A percentile compares a stretch with the other conserved stretches of the same genome.
These are phyloP conservation scores for Serendipita sp. DNA, from an alignment of 768 basidiomycete species.

Conservation along the genomic window DNA sequence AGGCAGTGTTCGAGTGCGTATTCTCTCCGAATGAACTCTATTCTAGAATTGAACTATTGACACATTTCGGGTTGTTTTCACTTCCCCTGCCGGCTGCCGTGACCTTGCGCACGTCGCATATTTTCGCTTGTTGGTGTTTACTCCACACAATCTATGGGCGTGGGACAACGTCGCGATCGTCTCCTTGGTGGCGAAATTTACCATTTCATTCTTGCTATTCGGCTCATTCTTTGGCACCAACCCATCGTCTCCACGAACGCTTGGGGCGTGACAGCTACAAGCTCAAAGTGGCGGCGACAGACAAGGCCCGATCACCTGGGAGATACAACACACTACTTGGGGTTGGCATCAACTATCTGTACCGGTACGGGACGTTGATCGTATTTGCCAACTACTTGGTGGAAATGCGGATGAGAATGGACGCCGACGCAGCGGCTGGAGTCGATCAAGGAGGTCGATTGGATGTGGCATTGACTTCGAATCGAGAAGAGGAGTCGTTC, in stretches of 20 bases:
- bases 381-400: constrained; percentile 92
- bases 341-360: constrained; percentile 83
- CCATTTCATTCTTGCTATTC: background rate
- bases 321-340: constrained; percentile 64
- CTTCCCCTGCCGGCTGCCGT: background rate
- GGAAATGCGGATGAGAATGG: constrained; percentile 26
- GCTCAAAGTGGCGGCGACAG: constrained; percentile 66
- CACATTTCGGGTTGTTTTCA: background rate
- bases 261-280: constrained; percentile 51
- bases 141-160: no score
- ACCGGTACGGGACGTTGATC: constrained; percentile 69
- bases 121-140: background rate
- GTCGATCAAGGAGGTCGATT: no score
- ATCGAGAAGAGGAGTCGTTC: constrained; percentile 11
- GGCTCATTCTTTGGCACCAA: background rate
- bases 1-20: constrained; percentile 84
- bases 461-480: no score
- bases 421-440: constrained; percentile 8
- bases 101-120: background rate
- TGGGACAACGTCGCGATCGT: background rate
- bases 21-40: background rate
- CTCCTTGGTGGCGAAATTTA: background rate
- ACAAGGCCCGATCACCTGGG: constrained; percentile 35
- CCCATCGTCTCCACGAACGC: background rate
- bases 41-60: background rate